Percentiles rank a stretch among this genome's conserved stretches.
Evolutionary conservation across 495 filamentous ascomycete genomes (phyloP).

Genomic region (Hyaloscypha hepaticicola): DNA sequence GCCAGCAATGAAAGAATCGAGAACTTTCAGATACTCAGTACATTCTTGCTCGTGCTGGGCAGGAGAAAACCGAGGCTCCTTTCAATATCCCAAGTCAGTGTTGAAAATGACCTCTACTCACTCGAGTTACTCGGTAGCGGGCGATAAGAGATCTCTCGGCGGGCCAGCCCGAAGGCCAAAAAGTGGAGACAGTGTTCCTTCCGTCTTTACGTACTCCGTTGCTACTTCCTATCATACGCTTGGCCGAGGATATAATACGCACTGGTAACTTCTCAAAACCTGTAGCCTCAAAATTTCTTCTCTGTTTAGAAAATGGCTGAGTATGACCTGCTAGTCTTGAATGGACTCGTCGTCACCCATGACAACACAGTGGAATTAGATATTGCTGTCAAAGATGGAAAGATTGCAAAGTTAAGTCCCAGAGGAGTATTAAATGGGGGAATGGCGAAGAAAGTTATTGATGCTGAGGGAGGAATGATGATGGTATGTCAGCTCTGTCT

Average conservation of each 20-base stretch:
- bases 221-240: neutral
- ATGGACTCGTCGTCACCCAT: slow-evolving; percentile 50
- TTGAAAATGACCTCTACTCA: no score
- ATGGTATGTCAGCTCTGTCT: slow-evolving; percentile 34
- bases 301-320: slow-evolving; percentile 22
- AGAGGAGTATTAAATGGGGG: slow-evolving; percentile 34
- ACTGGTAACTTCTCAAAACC: neutral
- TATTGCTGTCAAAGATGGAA: slow-evolving; percentile 53
- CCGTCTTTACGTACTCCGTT: neutral
- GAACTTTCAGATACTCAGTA: no score
- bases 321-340: slow-evolving; percentile 46
- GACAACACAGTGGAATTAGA: slow-evolving; percentile 45
- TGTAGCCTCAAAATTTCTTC: neutral
- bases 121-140: no score
- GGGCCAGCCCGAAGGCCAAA: neutral
- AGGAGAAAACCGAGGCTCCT: no score
- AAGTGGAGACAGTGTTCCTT: neutral
- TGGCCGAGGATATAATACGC: neutral
- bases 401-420: slow-evolving; percentile 46
- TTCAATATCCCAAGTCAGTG: no score
- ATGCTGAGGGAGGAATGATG: slow-evolving; percentile 50
- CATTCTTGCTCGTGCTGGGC: no score
- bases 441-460: slow-evolving; percentile 39
- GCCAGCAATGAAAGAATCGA: no score
- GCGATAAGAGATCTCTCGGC: slow-evolving; percentile 11